These are phyloP conservation scores for Paramecium biaurelia DNA, from an alignment of 73 alveolate species.

Conservation along the genomic window DNA sequence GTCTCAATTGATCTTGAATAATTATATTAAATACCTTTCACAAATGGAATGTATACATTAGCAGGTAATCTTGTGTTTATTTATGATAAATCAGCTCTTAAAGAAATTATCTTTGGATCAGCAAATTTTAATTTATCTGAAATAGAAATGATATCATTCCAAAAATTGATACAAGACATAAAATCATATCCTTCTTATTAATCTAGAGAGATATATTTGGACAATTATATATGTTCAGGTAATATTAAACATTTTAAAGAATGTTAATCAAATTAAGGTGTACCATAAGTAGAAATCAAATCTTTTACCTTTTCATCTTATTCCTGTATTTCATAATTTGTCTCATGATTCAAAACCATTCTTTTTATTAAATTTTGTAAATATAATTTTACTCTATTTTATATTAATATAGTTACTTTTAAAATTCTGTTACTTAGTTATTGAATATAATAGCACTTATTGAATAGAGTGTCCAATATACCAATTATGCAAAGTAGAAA, in stretches of 20 bases:
- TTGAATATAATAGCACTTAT: conserved; percentile 31
- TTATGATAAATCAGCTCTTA: conserved; percentile 51
- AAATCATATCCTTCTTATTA: conserved; percentile 15
- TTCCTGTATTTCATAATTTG: background rate
- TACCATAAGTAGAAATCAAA: conserved; percentile 43
- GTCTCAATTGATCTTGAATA: conserved; percentile 47
- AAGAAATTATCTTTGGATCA: conserved; percentile 57
- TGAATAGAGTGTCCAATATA: conserved; percentile 45
- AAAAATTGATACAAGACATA: conserved; percentile 42
- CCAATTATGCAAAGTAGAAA: conserved; percentile 49
- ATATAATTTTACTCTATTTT: background rate
- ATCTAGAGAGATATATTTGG: background rate
- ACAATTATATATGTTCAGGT: conserved; percentile 48
- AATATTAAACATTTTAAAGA: background rate
- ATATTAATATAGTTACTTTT: conserved; percentile 8
- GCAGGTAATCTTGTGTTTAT: conserved; percentile 73
- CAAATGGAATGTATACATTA: conserved; percentile 78
- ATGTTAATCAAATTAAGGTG: conserved; percentile 25
- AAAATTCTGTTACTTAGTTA: conserved; percentile 41
- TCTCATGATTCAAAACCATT: conserved; percentile 41
- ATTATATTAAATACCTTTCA: conserved; percentile 41
- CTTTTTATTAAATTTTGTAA: background rate
- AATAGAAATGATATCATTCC: conserved; percentile 51
- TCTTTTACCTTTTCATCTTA: background rate
- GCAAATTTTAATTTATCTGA: conserved; percentile 62